phyloP scores from a whole-genome alignment of 176 grass and related monocot genomes.

The barley (Hordeum vulgare) region MorexV3_pseudomolecules_assembly NC_058522.1:545573861-545574360 shows the following conservation, averaged over 20 bases:
- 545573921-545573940: constrained; percentile 22
- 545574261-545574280: too few species aligned
- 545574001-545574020: neutral
- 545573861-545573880: neutral
- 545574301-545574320: too few species aligned
- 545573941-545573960: neutral
- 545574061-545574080: neutral
- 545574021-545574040: neutral
- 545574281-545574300: too few species aligned
- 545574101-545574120: neutral
- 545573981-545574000: neutral
- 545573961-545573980: neutral
- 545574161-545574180: too few species aligned
- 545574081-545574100: neutral
- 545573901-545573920: neutral
- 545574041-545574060: too few species aligned
- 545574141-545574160: too few species aligned
- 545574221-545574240: too few species aligned
- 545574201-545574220: too few species aligned
- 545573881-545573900: constrained; percentile 12
- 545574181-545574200: too few species aligned
- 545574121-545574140: neutral
- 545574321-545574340: too few species aligned
- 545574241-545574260: too few species aligned
- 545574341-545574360: too few species aligned